Percentiles rank a stretch among this genome's conserved stretches.
phyloP scores from a whole-genome alignment of 2,329 filamentous ascomycete species.

The Ophiostoma ips region DNA sequence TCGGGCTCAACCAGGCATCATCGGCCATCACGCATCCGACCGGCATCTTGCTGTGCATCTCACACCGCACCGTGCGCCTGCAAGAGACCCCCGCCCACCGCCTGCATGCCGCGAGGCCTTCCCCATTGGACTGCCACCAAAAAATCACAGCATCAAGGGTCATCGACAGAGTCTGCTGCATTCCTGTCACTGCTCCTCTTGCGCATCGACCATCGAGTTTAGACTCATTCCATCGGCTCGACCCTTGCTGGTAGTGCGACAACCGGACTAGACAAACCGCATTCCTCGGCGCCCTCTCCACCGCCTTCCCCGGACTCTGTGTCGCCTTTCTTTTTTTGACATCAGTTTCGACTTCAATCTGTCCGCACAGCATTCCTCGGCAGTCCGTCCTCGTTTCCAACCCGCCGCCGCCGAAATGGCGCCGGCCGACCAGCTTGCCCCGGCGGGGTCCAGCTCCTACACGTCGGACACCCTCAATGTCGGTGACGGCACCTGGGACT shows the following conservation, averaged over 20 bases:
- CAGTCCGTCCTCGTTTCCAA: not conserved
- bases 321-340: not conserved
- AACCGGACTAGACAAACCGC: not conserved
- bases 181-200: not conserved
- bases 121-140: not conserved
- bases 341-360: not conserved
- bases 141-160: not conserved
- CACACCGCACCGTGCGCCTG: no score
- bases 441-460: constrained; percentile 60
- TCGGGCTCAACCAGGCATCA: no score
- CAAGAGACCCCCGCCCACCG: not conserved
- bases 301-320: not conserved
- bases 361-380: not conserved
- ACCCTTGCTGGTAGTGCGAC: not conserved
- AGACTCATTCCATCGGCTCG: not conserved
- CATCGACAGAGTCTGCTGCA: not conserved
- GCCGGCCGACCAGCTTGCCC: constrained; percentile 46
- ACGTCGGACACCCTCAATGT: constrained; percentile 60
- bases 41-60: not conserved
- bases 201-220: not conserved
- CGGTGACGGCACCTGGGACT: constrained; percentile 76
- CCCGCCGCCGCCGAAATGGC: constrained; percentile 39
- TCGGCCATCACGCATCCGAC: not conserved
- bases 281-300: not conserved
- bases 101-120: not conserved